Conservation (phyloP, 306 rosid species). For the Lithocarpus polystachyus region DNA sequence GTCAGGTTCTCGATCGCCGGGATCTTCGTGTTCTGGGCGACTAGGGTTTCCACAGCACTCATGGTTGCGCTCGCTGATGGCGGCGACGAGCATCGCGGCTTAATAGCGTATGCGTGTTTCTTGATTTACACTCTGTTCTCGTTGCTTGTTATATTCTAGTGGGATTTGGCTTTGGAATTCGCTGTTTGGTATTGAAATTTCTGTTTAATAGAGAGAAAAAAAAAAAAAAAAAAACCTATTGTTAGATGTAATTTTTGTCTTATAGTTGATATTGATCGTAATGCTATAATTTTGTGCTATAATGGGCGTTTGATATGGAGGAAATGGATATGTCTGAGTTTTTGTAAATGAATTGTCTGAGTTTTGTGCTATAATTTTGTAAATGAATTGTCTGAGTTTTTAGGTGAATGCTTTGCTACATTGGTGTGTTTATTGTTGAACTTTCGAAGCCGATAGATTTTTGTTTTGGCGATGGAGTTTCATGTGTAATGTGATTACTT, state of each 20-base stretch:
- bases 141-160: conserved; percentile 79
- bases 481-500: background rate
- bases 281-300: background rate
- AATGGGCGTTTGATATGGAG: conserved; percentile 22
- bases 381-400: background rate
- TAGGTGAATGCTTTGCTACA: background rate
- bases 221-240: background rate
- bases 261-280: background rate
- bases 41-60: conserved; percentile 75
- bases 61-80: conserved; percentile 84
- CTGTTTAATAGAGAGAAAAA: background rate
- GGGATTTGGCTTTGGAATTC: conserved; percentile 13
- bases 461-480: too few species aligned
- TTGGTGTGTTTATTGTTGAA: background rate
- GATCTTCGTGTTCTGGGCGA: conserved; percentile 82
- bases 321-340: conserved; percentile 32
- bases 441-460: too few species aligned
- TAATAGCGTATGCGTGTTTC: conserved; percentile 91
- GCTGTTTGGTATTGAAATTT: conserved; percentile 29
- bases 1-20: conserved; percentile 54
- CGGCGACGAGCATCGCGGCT: conserved; percentile 84
- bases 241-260: background rate
- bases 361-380: too few species aligned
- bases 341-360: too few species aligned
- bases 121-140: conserved; percentile 94